A percentile compares a stretch with the other conserved stretches of the same genome.
phyloP scores from a whole-genome alignment of 169 alveolate species.

The Cryptosporidium felis region DNA sequence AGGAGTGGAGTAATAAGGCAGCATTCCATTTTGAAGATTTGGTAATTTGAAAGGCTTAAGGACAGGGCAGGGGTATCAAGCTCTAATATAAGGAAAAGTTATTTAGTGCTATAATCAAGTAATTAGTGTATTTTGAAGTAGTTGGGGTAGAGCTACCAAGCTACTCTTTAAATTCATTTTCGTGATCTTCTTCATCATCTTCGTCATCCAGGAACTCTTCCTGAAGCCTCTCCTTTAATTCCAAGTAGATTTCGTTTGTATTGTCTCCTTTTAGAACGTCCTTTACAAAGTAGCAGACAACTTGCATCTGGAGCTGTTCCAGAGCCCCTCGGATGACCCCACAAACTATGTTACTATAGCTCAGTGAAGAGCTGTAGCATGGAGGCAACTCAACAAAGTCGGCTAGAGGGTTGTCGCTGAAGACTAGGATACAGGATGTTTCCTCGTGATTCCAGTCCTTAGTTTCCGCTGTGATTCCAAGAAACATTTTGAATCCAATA shows the following conservation, averaged over 20 bases:
- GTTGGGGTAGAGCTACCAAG: background rate
- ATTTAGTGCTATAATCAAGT: background rate
- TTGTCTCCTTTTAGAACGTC: constrained; percentile 87
- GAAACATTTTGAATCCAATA: constrained; percentile 85
- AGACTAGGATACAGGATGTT: constrained; percentile 78
- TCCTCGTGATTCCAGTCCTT: constrained; percentile 79
- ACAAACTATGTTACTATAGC: constrained; percentile 83
- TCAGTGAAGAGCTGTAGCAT: constrained; percentile 76
- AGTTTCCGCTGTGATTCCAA: constrained; percentile 86
- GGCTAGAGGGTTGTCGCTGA: constrained; percentile 85
- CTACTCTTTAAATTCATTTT: constrained; percentile 25
- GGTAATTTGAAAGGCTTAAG: background rate
- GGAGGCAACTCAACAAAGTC: constrained; percentile 89
- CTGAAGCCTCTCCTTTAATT: constrained; percentile 71
- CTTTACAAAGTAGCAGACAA: constrained; percentile 75
- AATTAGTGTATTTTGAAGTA: background rate
- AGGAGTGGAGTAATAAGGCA: constrained; percentile 38
- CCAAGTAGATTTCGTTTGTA: constrained; percentile 81
- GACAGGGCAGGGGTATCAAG: background rate
- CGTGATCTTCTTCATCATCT: constrained; percentile 38
- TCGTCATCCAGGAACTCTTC: constrained; percentile 66
- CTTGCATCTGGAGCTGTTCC: constrained; percentile 84
- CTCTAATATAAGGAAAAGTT: background rate
- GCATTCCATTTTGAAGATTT: constrained; percentile 2
- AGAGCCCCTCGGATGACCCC: constrained; percentile 90